Evolutionary conservation across 2,329 filamentous ascomycete species (phyloP), one percentile per base, ranked within the genome.

Genomic region (Penicillium decumbens): DNA sequence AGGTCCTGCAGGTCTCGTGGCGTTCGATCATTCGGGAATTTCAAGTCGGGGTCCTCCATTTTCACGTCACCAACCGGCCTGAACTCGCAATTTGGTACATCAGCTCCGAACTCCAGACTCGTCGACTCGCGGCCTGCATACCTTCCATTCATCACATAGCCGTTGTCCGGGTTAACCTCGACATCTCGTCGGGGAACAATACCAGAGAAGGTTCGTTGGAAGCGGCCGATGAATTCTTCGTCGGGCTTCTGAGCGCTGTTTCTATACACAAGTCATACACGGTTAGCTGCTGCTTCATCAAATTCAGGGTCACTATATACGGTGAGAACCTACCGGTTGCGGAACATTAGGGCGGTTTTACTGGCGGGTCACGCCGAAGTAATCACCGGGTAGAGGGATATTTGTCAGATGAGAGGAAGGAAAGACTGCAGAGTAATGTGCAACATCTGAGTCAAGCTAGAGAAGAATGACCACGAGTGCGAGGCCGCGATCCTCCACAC

Each of bases 181-280:
- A 59, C 68, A 62, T 59, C 74, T 62, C 62, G 78, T 70, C 46
- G 77, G 63, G 50, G 74, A 49, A 79, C 75, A 54, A 95, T 76
- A 62, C 91, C 83, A 41, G 89, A 87, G 65, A 95, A 95, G 59
- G 82, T 84, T 64, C 88, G 82, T 69, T 88, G 88, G 74, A 95
- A 95, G 69, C 83, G 84, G 72, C 84, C 84, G 68, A 93, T 84
- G 65, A 95, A 80, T 63, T 91, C 88, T 66, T 91, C 87, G 69
- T 83, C 84, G 48, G 90, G 90, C 76, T 95, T 95, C 71, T 90
- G 88, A 48, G 87, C 84, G 70, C 82, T 89, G 65, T 81, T 88
- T 73, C 85, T 88, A 59, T 50, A 59, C 43, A 40, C 23, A 45
- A 44, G 42, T 50, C 33, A 23, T 30, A 20, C 7, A 13, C 3